Base-by-base conservation (phyloP, 352 stramenopile species). In the Phytopythium ostracodes region DNA sequence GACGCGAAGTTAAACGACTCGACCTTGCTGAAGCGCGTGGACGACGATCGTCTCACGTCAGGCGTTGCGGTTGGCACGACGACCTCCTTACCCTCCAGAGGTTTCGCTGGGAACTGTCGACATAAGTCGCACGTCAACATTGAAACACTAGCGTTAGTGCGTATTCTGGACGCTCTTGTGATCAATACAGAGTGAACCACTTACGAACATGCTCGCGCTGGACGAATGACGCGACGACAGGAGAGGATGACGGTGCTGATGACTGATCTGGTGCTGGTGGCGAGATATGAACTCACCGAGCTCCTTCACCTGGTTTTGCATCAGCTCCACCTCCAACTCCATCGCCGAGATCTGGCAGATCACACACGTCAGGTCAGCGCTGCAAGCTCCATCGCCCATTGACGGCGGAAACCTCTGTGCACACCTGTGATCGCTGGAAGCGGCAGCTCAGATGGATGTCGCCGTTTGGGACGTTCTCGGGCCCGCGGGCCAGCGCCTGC, bases 291-390 rank as follows among this genome's bases (percentile, higher is more conserved):
- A 89, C 57, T 78, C 73, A 52, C 75, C 64, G 24, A 89, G 65
- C 65, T 89, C 80, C 29, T 72, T 76, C 22, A 77, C 66, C 64
- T 89, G 80, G 42, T 88, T 89, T 57, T 85, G 76, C 36, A 87
- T 58, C 40, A 89, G 58, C 47, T 86, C 75, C 15, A 79, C 59
- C 27, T 87, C 77, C 22, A 86, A 60, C 56, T 86, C 72, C 24
- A 87, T 47, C 4, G 74, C 71, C 20, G 71, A 81, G 47, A 87
- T 81, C 79, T 89, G 50, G 14, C 6, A 25, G 1, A 33, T 20
- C 42, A 47, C 42, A 22, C 18, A 4, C 17, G 42, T 47, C 17
- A 12, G 42, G 42, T 47, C 25, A 47, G 42, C 3, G 42, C 2
- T 11, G 42, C 18, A 12, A 24, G 1, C 18, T 5, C 18, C 12